phyloP scores from a whole-genome alignment of 2,329 filamentous ascomycete genomes.

The Sordariomycetes sp. region DNA sequence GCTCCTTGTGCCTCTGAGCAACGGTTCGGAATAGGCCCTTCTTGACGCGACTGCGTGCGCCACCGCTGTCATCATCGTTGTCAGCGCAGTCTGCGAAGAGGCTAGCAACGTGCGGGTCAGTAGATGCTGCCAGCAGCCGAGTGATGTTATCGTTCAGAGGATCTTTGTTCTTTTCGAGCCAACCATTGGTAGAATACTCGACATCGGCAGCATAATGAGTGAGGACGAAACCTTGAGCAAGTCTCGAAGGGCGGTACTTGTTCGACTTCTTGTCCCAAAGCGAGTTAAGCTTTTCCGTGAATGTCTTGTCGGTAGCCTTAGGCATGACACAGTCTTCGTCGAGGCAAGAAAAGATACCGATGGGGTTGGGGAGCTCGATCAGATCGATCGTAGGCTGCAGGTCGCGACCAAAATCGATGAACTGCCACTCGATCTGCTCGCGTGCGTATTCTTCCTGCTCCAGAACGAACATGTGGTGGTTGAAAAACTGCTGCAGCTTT shows the following conservation, averaged over 20 bases:
- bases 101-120: conserved; percentile 71
- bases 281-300: conserved; percentile 94
- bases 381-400: conserved; percentile 95
- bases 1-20: conserved; percentile 94
- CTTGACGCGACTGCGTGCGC: conserved; percentile 74
- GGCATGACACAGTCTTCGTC: conserved; percentile 99
- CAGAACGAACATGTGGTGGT: conserved; percentile 99
- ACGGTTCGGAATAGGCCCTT: conserved; percentile 96
- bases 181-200: conserved; percentile 89
- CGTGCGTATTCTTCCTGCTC: conserved; percentile 97
- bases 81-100: conserved; percentile 88
- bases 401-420: conserved; percentile 97
- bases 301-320: conserved; percentile 92
- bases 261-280: conserved; percentile 93
- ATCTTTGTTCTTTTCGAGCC: conserved; percentile 99
- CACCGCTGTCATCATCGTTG: conserved; percentile 61
- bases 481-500: conserved; percentile 98
- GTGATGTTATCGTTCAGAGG: conserved; percentile 97
- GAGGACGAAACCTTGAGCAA: conserved; percentile 87
- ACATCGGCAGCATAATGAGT: conserved; percentile 98
- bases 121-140: conserved; percentile 72
- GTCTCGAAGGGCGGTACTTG: conserved; percentile 83
- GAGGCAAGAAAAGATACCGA: conserved; percentile 96
- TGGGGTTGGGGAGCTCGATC: conserved; percentile 92
- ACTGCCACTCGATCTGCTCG: conserved; percentile 98